Base-by-base conservation (phyloP, 768 basidiomycete genomes). In the Suillus paluster region DNA sequence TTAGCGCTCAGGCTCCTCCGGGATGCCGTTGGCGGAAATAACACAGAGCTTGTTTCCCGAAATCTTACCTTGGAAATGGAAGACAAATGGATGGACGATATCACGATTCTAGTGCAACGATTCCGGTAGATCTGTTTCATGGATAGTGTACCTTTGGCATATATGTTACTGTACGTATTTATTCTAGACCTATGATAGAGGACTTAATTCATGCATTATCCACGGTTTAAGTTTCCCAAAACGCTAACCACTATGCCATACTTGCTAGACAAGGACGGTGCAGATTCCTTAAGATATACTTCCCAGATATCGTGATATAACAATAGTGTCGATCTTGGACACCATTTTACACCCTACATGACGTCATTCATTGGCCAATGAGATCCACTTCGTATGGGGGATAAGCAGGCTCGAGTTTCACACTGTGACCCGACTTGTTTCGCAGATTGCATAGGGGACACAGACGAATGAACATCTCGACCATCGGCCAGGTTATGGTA, bases 401-500 rank as follows among this genome's bases (percentile, higher is more conserved):
- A 44, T 62, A 64, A 44, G 42, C 38, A 33, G 66, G 52, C 34
- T 67, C 68, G 25, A 50, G 52, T 63, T 70, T 72, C 61, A 67
- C 48, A 33, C 70, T 41, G 59, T 67, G 74, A 60, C 57, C 64
- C 19, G 71, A 66, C 64, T 82, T 83, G 59, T 71, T 75, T 64
- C 81, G 78, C 53, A 79, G 62, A 62, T 77, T 83, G 73, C 82
- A 83, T 23, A 80, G 62, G 0, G 88, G 89, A 66, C 89, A 90
- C 45, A 89, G 73, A 36, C 81, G 82, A 44, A 81, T 77, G 72
- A 90, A 90, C 41, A 85, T 81, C 70, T 90, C 89, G 6, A 84
- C 81, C 86, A 90, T 90, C 4, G 89, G 86, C 88, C 87, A 90
- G 9, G 88, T 89, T 59, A 90, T 82, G 25, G 79, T 79, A 30